Conservation (phyloP, 495 filamentous ascomycete species). For the Durotheca rogersii region DNA sequence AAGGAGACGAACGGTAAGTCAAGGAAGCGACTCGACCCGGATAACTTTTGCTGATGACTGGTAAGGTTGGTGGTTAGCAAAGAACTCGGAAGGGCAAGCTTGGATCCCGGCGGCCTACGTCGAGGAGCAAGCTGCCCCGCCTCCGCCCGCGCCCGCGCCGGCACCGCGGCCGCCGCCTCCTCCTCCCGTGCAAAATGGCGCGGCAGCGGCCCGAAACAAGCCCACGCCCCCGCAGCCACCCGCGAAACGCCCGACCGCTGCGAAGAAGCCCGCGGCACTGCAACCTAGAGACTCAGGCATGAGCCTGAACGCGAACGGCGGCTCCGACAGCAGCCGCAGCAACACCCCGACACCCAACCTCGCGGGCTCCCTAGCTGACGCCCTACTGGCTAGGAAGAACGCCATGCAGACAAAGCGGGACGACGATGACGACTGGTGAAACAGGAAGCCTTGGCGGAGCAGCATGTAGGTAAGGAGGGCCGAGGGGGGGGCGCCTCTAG, state of each 20-base stretch:
- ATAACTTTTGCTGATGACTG: constrained; percentile 30
- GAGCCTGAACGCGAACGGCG: constrained; percentile 66
- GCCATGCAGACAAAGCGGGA: constrained; percentile 68
- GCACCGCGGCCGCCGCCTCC: constrained; percentile 57
- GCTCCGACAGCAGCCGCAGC: constrained; percentile 68
- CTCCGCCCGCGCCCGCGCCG: constrained; percentile 58
- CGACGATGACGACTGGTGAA: constrained; percentile 71
- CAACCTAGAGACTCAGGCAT: constrained; percentile 71
- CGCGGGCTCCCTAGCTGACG: constrained; percentile 83
- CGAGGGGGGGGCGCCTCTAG: too few species aligned
- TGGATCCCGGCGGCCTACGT: constrained; percentile 95
- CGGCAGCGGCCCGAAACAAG: constrained; percentile 60
- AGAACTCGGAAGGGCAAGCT: constrained; percentile 68
- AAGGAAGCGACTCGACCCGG: constrained; percentile 4
- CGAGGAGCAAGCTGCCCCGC: constrained; percentile 69
- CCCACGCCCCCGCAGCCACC: constrained; percentile 80
- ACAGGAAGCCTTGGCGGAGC: background rate
- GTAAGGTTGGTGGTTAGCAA: constrained; percentile 94
- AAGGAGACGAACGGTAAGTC: constrained; percentile 88
- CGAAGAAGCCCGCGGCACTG: constrained; percentile 64
- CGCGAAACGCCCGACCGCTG: constrained; percentile 74
- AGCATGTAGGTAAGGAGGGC: constrained; percentile 2
- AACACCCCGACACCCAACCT: constrained; percentile 68
- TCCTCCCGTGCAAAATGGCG: constrained; percentile 50
- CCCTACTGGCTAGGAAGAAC: constrained; percentile 63